A percentile compares a stretch with the other conserved stretches of the same genome.
phyloP scores from a whole-genome alignment of 1,139 yeast species.

The Saccharomyces uvarum region DNA sequence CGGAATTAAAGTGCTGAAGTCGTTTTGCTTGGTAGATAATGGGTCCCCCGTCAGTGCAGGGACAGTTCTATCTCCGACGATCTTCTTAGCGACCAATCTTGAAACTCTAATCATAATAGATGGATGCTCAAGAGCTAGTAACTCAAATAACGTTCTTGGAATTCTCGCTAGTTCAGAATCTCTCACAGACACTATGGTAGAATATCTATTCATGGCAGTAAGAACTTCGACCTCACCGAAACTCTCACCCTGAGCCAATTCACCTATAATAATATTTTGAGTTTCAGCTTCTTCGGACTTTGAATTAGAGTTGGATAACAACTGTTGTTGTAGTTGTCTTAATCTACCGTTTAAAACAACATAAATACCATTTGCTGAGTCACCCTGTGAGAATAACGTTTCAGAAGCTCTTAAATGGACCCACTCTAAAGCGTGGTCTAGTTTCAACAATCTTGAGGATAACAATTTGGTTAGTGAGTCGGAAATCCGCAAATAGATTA shows the following conservation, averaged over 20 bases:
- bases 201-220: constrained; percentile 68
- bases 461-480: constrained; percentile 58
- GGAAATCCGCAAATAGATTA: constrained; percentile 71
- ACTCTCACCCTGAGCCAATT: constrained; percentile 89
- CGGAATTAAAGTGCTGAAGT: constrained; percentile 22
- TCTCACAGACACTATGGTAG: constrained; percentile 77
- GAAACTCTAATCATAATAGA: constrained; percentile 86
- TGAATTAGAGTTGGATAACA: neutral
- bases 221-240: constrained; percentile 93
- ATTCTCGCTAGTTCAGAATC: constrained; percentile 91
- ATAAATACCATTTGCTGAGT: constrained; percentile 85
- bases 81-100: constrained; percentile 73
- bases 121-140: constrained; percentile 77
- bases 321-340: constrained; percentile 44
- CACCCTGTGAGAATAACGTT: constrained; percentile 71
- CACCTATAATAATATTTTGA: constrained; percentile 45
- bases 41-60: constrained; percentile 15
- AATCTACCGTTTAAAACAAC: constrained; percentile 85
- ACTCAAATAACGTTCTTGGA: constrained; percentile 81
- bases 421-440: constrained; percentile 95
- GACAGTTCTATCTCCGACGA: constrained; percentile 26
- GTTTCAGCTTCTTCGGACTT: constrained; percentile 12
- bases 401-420: constrained; percentile 82
- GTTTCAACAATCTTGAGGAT: constrained; percentile 58
- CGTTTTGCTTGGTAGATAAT: constrained; percentile 12